These are phyloP conservation scores for Zostera marina DNA, from an alignment of 116 monocot species.

Conservation along the genomic window DNA sequence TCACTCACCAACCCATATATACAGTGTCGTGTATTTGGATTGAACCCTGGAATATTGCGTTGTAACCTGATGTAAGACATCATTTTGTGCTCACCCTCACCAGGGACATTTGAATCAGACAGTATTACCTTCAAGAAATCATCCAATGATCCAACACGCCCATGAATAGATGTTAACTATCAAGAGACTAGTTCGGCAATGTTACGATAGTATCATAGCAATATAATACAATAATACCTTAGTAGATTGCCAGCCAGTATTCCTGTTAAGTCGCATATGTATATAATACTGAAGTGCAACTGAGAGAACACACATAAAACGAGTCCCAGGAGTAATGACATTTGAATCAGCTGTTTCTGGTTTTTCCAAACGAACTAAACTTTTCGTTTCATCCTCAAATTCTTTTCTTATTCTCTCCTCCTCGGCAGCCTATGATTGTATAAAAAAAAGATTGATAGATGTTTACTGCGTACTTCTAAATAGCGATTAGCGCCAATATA, in stretches of 20 bases:
- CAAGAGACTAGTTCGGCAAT: slow-evolving; percentile 32
- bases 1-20: slow-evolving; percentile 64
- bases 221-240: slow-evolving; percentile 44
- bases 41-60: slow-evolving; percentile 73
- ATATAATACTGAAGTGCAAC: slow-evolving; percentile 84
- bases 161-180: slow-evolving; percentile 69
- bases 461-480: no score
- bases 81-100: slow-evolving; percentile 99
- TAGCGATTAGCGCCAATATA: no score
- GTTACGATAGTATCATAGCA: no score
- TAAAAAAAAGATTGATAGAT: neutral
- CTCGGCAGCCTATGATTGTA: slow-evolving; percentile 40
- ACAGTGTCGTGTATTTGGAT: slow-evolving; percentile 68
- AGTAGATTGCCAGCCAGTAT: slow-evolving; percentile 55
- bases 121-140: slow-evolving; percentile 91
- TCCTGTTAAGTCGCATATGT: slow-evolving; percentile 45
- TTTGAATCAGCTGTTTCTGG: slow-evolving; percentile 69
- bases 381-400: slow-evolving; percentile 40
- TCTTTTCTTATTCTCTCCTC: slow-evolving; percentile 64
- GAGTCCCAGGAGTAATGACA: slow-evolving; percentile 95
- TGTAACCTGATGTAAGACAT: slow-evolving; percentile 97
- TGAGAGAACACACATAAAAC: slow-evolving; percentile 74
- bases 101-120: slow-evolving; percentile 98
- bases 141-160: slow-evolving; percentile 42
- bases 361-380: slow-evolving; percentile 28